Evolutionary conservation across 495 filamentous ascomycete species (phyloP), one percentile per base, ranked within the genome.

Genomic region (Penicillium ucsense): DNA sequence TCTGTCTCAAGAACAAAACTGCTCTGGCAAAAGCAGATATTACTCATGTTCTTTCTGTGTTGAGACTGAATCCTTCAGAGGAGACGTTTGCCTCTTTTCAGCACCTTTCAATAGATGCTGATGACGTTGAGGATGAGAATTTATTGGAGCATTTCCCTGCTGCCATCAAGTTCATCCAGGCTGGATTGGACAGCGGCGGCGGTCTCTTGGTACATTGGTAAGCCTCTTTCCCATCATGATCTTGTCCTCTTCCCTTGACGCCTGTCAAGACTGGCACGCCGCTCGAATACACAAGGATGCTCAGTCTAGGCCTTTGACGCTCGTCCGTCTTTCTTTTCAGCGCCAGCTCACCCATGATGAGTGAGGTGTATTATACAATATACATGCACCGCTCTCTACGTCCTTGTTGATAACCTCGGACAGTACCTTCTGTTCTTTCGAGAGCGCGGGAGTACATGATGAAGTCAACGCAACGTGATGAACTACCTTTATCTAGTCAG

Each of bases 41-140:
- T 62, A 96, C 89, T 3, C 91, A 96, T 67, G 74, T 97, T 34
- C 68, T 98, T n/a, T 95, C 91, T 3, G 88, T 88, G 48, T 59
- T 92, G 46, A 71, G 76, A 35, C 65, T 82, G 41, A 68, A 80
- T 43, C 74, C 81, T 44, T 61, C 76, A 42, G 56, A 72, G 45
- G 60, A 64, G 28, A 59, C 50, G 2, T 64, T 70, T 30, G 45
- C 46, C 7, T 31, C 44, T 10, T 88, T 81, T 60, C 66, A 81
- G 49, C 89, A 94, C 61, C 74, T 84, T 50, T 74, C 76, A 51
- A 83, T 97, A 57, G 82, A 89, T 50, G 81, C 95, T 33, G 86
- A 95, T 67, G 92, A 96, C 71, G 76, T 84, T 38, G 85, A 85
- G 9, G 86, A 94, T 59, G 84, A 89, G 54, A 86, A 98, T 58